Evolutionary conservation across 768 basidiomycete genomes (phyloP), one percentile per base, ranked within the genome.

Genomic region (Tricholoma hemisulphureum): DNA sequence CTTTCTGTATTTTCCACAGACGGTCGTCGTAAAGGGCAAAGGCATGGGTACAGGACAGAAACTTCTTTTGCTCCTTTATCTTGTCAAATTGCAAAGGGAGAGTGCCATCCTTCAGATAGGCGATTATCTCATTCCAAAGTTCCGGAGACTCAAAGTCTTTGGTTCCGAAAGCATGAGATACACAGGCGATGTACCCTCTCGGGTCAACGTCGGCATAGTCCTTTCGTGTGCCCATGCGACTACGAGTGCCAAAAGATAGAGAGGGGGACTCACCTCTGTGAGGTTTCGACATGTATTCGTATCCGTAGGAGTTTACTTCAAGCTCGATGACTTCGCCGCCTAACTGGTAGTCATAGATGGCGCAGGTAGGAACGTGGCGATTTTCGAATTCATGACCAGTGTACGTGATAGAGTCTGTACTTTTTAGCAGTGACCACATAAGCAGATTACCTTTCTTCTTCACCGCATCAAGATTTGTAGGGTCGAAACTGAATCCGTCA

Each of bases 321-420:
- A 9, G 71, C 71, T 29, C 65, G 55, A 55, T 73, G 70, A 6
- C 71, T 71, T 0, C 57, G 37, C 3, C 57, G 50, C 28, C 69
- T 63, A 26, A 31, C 10, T 6, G 10, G 5, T 6, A 5, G 6
- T 31, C 29, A 5, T 31, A 6, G 5, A 31, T 10, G 5, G 5
- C 29, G 74, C 72, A 0, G 67, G 69, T 6, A 7, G 39, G 5
- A 11, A 46, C 18, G 13, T 49, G 43, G 7, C 58, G 21, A 11
- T n/a, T 24, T 26, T 55, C 58, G 23, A 59, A 59, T 18, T 59
- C 54, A 1, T 21, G 20, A 2, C 58, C 54, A 3, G 35, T 49
- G 31, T 55, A 59, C 1, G 53, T 13, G 28, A 51, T 45, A n/a
- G 28, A 11, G 31, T 59, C 49, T 8, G 37, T 34, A 11, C 18